phyloP scores from a whole-genome alignment of 768 basidiomycete genomes.

The Boletus rubroflammeus region DNA sequence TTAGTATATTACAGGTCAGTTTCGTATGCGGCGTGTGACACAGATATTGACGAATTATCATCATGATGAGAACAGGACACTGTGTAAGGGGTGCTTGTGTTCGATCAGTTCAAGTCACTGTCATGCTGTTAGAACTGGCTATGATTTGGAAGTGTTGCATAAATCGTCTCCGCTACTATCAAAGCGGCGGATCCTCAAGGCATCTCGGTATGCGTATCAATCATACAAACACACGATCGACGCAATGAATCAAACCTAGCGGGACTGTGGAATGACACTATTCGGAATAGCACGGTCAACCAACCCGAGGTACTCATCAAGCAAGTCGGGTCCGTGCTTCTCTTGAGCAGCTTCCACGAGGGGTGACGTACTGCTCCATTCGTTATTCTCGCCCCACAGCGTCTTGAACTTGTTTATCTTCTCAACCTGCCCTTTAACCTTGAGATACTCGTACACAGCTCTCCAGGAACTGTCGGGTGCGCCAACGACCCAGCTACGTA shows the following conservation, averaged over 20 bases:
- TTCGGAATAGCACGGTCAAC: neutral
- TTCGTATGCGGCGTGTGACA: neutral
- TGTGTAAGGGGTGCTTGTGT: neutral
- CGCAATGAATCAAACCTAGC: neutral
- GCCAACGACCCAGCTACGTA: constrained; percentile 36
- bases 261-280: neutral
- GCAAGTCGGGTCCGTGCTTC: neutral
- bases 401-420: constrained; percentile 16
- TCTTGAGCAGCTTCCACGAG: neutral
- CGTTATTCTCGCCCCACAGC: constrained; percentile 29
- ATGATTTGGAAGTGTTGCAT: neutral
- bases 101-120: neutral
- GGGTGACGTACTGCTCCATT: constrained; percentile 18
- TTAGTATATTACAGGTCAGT: neutral
- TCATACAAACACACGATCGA: neutral
- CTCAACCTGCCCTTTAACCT: constrained; percentile 6
- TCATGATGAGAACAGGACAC: neutral
- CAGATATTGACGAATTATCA: neutral
- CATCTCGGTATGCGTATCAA: neutral
- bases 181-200: neutral
- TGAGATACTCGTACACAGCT: constrained; percentile 29
- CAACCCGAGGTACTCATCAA: constrained; percentile 3
- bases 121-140: neutral
- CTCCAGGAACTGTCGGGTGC: constrained; percentile 37
- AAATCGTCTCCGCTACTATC: neutral